These are phyloP conservation scores for Roridomyces roridus DNA, from an alignment of 768 basidiomycete species.

Conservation along the genomic window DNA sequence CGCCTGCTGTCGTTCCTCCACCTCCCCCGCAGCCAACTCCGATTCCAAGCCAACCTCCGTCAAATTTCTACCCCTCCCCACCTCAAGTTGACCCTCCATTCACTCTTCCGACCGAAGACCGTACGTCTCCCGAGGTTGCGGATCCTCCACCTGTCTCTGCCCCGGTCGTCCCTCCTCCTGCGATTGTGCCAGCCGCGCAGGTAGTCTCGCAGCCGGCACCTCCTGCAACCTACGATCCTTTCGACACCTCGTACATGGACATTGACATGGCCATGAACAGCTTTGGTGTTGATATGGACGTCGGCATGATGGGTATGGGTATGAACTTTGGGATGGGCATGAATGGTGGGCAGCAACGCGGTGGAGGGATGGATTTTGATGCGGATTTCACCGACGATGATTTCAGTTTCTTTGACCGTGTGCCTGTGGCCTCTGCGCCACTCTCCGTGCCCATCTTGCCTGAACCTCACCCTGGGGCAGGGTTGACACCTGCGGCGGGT, in stretches of 20 bases:
- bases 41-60: constrained; percentile 30
- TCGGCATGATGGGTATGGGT: constrained; percentile 40
- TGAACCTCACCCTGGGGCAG: constrained; percentile 25
- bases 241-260: constrained; percentile 47
- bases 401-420: constrained; percentile 85
- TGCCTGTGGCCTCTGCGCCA: constrained; percentile 33
- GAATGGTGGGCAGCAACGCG: constrained; percentile 16
- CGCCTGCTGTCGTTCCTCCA: background rate
- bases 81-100: constrained; percentile 52
- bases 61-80: constrained; percentile 67
- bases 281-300: constrained; percentile 40
- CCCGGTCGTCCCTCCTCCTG: constrained; percentile 10
- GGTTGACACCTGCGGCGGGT: constrained; percentile 37
- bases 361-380: constrained; percentile 52
- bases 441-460: constrained; percentile 6
- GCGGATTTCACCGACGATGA: constrained; percentile 85
- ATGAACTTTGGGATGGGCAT: constrained; percentile 37
- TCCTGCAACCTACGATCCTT: constrained; percentile 46
- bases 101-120: constrained; percentile 19
- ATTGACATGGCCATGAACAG: constrained; percentile 60
- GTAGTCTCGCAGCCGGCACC: background rate
- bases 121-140: constrained; percentile 26
- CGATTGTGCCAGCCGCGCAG: constrained; percentile 27
- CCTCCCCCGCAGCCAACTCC: constrained; percentile 27
- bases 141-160: constrained; percentile 10